These are phyloP conservation scores for Phaeoacremonium minimum DNA, from an alignment of 2,329 filamentous ascomycete genomes.

Conservation along the genomic window DNA sequence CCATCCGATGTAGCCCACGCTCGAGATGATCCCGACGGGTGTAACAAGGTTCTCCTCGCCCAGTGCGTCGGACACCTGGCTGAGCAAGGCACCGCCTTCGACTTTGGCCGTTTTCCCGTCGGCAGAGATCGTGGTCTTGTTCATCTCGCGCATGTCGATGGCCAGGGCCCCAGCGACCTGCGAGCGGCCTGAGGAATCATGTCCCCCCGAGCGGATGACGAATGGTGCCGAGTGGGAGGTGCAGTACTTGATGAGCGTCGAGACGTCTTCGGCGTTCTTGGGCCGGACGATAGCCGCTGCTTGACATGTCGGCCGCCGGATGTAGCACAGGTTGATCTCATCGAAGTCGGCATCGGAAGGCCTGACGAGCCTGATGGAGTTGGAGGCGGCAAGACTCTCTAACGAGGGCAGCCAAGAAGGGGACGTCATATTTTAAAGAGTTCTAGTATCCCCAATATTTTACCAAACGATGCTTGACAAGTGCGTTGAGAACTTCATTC, in stretches of 20 bases:
- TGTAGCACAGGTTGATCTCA: too few relatives aligned
- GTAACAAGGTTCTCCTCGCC: slow-evolving; percentile 10
- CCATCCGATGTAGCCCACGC: slow-evolving; percentile 29
- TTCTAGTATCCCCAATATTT: too few relatives aligned
- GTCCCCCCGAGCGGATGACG: slow-evolving; percentile 1
- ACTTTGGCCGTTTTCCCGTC: slow-evolving; percentile 9
- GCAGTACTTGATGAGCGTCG: neutral
- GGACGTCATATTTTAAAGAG: too few relatives aligned
- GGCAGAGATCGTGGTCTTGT: neutral
- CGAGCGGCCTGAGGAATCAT: slow-evolving; percentile 1
- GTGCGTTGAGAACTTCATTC: too few relatives aligned
- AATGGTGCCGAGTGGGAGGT: neutral
- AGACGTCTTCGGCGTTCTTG: slow-evolving; percentile 2
- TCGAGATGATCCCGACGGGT: slow-evolving; percentile 5
- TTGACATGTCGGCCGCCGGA: too few relatives aligned
- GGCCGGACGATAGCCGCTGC: slow-evolving; percentile 4
- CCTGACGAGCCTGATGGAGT: too few relatives aligned
- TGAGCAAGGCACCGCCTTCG: slow-evolving; percentile 11
- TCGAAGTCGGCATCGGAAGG: too few relatives aligned
- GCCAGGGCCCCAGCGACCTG: neutral
- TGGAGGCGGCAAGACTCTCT: too few relatives aligned
- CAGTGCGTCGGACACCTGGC: slow-evolving; percentile 9
- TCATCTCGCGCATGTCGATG: slow-evolving; percentile 5
- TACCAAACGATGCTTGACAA: too few relatives aligned
- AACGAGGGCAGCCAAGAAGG: too few relatives aligned